phyloP scores from a whole-genome alignment of 768 basidiomycete genomes.

The Ramaria sp. region DNA sequence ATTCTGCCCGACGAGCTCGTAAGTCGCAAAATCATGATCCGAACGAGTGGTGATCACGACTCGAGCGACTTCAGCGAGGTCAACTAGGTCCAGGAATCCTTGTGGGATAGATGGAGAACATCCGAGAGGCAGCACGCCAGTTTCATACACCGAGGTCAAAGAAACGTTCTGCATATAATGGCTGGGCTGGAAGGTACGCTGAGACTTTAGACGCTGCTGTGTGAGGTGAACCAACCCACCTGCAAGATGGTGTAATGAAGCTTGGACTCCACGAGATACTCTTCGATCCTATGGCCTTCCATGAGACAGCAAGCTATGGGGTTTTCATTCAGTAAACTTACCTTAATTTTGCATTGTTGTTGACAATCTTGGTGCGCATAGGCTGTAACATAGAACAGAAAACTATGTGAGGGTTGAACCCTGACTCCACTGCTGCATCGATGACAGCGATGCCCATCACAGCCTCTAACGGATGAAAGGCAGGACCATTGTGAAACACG shows the following conservation, averaged over 20 bases:
- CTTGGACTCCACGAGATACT: conserved; percentile 25
- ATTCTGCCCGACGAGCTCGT: too few relatives aligned
- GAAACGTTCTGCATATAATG: conserved; percentile 2
- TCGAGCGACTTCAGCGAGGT: conserved; percentile 20
- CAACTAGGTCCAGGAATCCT: conserved; percentile 24
- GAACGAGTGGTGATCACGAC: conserved; percentile 19
- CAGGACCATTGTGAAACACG: conserved; percentile 21
- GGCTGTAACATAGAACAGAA: background rate
- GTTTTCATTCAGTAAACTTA: conserved; percentile 6
- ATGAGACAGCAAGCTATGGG: background rate
- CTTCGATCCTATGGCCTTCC: conserved; percentile 14
- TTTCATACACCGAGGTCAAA: background rate
- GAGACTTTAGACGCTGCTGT: background rate
- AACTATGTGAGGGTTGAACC: conserved; percentile 21
- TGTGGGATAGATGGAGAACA: conserved; percentile 19
- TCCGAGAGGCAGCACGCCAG: conserved; percentile 14
- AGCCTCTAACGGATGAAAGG: conserved; percentile 19
- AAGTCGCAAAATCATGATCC: too few relatives aligned
- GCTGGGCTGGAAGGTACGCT: background rate
- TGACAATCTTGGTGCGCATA: conserved; percentile 1
- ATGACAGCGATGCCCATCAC: conserved; percentile 23
- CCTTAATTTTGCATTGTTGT: conserved; percentile 19
- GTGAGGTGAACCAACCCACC: too few relatives aligned
- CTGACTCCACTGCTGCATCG: conserved; percentile 20
- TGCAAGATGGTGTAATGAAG: conserved; percentile 20